Evolutionary conservation across 108 stramenopile genomes (phyloP).

Genomic region (Nannochloropsis oceanica): DNA sequence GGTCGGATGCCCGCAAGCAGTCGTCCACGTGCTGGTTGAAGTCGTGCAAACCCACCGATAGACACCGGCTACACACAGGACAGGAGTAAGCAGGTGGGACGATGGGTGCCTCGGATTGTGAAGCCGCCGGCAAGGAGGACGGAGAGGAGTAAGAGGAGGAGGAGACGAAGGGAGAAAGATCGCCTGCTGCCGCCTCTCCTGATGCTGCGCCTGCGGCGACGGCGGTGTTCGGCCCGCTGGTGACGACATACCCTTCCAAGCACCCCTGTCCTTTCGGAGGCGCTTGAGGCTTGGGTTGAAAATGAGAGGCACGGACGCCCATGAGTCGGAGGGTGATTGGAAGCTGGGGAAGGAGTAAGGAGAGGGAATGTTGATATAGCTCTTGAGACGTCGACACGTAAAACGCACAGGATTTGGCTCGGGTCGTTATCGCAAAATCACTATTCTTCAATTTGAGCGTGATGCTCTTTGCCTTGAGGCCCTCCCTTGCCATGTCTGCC

Average conservation of each 20-base stretch:
- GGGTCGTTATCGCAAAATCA: conserved; percentile 14
- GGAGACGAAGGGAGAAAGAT: too few species aligned
- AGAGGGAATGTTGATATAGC: not conserved
- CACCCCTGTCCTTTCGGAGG: not conserved
- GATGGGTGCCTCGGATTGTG: too few species aligned
- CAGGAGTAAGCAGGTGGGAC: not conserved
- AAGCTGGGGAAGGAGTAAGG: not conserved
- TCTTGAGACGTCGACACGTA: not conserved
- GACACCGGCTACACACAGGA: not conserved
- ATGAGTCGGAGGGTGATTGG: conserved; percentile 52
- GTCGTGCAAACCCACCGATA: not conserved
- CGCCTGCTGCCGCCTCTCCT: too few species aligned
- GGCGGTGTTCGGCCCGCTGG: not conserved
- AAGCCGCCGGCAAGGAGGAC: too few species aligned
- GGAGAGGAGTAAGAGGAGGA: too few species aligned
- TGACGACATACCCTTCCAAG: conserved; percentile 7
- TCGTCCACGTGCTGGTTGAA: not conserved
- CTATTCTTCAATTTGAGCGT: conserved; percentile 23
- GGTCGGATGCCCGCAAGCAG: not conserved
- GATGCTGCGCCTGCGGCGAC: not conserved
- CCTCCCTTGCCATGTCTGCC: conserved; percentile 45
- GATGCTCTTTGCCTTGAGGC: conserved; percentile 19
- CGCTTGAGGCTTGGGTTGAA: conserved; percentile 19
- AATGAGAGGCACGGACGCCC: conserved; percentile 60
- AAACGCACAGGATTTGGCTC: not conserved